phyloP scores from a whole-genome alignment of 306 rosid genomes.

The Medicago ruthenica region DNA sequence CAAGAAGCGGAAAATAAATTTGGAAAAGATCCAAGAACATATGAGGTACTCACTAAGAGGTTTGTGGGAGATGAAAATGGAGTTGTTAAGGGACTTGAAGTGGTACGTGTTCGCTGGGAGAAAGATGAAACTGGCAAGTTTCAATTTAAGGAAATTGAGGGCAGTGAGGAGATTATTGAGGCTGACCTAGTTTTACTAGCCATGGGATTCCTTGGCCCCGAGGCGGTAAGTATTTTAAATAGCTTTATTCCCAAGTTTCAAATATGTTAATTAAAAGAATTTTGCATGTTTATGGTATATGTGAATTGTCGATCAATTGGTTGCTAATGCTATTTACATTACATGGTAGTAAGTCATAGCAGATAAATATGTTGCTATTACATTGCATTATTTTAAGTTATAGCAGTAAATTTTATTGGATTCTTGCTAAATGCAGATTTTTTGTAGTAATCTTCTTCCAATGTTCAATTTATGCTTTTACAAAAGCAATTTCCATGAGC shows the following conservation, averaged over 20 bases:
- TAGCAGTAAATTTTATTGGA: neutral
- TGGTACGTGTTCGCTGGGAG: slow-evolving; percentile 78
- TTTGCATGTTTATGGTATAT: slow-evolving; percentile 8
- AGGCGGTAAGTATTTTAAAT: slow-evolving; percentile 67
- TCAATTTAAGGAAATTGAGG: slow-evolving; percentile 90
- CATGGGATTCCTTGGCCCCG: slow-evolving; percentile 99
- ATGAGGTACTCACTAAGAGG: slow-evolving; percentile 89
- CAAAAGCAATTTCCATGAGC: neutral
- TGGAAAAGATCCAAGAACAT: slow-evolving; percentile 93
- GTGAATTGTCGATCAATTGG: neutral
- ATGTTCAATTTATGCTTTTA: neutral
- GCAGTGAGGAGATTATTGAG: slow-evolving; percentile 84
- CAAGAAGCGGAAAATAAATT: slow-evolving; percentile 92
- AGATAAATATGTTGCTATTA: neutral
- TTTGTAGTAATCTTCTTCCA: neutral
- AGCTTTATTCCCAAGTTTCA: neutral
- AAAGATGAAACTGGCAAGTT: slow-evolving; percentile 87
- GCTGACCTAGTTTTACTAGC: slow-evolving; percentile 88
- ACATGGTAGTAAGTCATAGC: neutral
- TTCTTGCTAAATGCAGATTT: neutral
- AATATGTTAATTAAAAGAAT: neutral
- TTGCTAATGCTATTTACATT: neutral
- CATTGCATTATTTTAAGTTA: neutral
- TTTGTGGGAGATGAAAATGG: slow-evolving; percentile 94
- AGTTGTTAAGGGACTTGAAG: slow-evolving; percentile 80